These are phyloP conservation scores for Suillus paluster DNA, from an alignment of 768 basidiomycete genomes.

Conservation along the genomic window DNA sequence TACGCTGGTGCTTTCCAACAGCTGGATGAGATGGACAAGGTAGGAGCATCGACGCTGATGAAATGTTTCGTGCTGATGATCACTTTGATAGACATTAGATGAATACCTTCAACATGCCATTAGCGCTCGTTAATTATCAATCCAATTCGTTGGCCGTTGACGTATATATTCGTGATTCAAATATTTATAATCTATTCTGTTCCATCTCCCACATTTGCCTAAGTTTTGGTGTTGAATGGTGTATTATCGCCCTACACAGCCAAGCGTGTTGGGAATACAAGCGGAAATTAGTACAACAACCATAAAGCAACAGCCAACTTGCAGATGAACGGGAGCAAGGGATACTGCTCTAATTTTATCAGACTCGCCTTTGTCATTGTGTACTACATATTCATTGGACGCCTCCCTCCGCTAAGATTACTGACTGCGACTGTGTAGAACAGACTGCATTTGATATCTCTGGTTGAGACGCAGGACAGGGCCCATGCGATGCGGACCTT, in stretches of 20 bases:
- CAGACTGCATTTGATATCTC: neutral
- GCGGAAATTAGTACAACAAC: too few relatives aligned
- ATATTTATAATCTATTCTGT: neutral
- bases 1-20: constrained; percentile 73
- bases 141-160: neutral
- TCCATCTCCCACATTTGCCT: neutral
- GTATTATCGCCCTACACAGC: too few relatives aligned
- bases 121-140: constrained; percentile 16
- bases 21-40: constrained; percentile 83
- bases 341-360: too few relatives aligned
- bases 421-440: neutral
- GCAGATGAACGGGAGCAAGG: too few relatives aligned
- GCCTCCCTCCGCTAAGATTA: neutral
- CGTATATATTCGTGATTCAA: neutral
- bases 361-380: too few relatives aligned
- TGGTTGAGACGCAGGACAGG: neutral
- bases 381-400: too few relatives aligned
- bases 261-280: too few relatives aligned
- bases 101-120: constrained; percentile 34
- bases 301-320: too few relatives aligned
- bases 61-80: constrained; percentile 8
- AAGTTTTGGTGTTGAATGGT: too few relatives aligned
- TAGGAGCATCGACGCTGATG: constrained; percentile 27
- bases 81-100: constrained; percentile 29
- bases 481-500: neutral